Evolutionary conservation across 805 yeast species (phyloP), one percentile per base, ranked within the genome.

Genomic region (Saturnispora gosingensis): DNA sequence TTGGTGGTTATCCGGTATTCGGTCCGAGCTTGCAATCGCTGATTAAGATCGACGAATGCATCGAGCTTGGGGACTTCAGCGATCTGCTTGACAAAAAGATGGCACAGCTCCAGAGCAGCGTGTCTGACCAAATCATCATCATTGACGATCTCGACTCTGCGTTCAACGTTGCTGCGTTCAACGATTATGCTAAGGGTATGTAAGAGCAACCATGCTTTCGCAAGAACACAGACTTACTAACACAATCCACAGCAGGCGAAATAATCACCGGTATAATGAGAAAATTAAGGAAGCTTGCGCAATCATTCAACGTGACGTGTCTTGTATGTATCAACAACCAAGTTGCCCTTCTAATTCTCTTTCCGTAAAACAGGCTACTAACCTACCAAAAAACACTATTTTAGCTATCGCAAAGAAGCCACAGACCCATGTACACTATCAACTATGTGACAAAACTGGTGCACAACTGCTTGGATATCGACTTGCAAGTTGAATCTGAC

Each of bases 251-350:
- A 13, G 54, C 56, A 1, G 44, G 45, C 3, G 46, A 44, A 25
- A 10, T 43, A 20, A 51, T 54, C 7, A 35, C 45, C 0, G 22
- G 40, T 13, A 43, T 52, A 8, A 15, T 52, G 30, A 53, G 61
- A 20, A 54, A 43, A 15, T 44, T 66, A 27, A 51, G 69, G 34
- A 58, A 55, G 45, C 43, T 60, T 6, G 56, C 65, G 5, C 62
- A 64, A 22, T 18, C 48, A 1, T 22, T 39, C 10, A 55, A 53
- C 15, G 32, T 54, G 2, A 48, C 62, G 1, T 52, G 60, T 5
- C 32, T 65, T 15, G 67, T 65, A 55, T 54, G 66, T 52, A 36
- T 24, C 24, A 25, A 8, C 28, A 25, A 25, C 5, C 28, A 25
- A 25, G 9, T 25, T 25, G 28, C 28, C 28, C 18, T 6, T 8